phyloP scores from a whole-genome alignment of 352 stramenopile species.

The Phytophthora nicotianae region DNA sequence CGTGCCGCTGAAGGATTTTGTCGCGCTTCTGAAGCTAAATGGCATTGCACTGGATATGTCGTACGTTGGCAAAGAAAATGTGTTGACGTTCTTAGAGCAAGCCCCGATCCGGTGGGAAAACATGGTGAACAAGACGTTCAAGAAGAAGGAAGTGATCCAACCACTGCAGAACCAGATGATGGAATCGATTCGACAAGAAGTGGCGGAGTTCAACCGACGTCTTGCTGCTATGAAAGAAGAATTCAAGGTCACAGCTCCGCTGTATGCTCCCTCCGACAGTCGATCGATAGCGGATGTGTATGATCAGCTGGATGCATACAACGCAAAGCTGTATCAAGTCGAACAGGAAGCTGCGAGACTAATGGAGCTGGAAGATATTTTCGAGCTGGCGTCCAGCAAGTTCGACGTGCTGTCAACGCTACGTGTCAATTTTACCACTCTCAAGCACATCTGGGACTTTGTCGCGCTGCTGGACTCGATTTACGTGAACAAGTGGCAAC shows the following conservation, averaged over 20 bases:
- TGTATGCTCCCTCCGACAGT: constrained; percentile 39
- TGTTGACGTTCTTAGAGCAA: constrained; percentile 87
- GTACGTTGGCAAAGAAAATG: constrained; percentile 84
- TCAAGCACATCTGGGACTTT: constrained; percentile 95
- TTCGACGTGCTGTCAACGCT: constrained; percentile 83
- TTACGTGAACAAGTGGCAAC: constrained; percentile 85
- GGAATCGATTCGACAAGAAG: constrained; percentile 77
- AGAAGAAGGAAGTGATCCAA: constrained; percentile 92
- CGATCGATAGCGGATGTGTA: constrained; percentile 78
- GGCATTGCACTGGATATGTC: constrained; percentile 91
- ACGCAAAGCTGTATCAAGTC: constrained; percentile 73
- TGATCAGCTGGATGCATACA: constrained; percentile 85
- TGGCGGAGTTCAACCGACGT: constrained; percentile 73
- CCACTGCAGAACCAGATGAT: constrained; percentile 90
- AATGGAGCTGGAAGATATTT: constrained; percentile 95
- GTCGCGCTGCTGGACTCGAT: constrained; percentile 86
- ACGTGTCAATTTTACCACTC: constrained; percentile 85
- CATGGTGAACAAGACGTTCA: constrained; percentile 93
- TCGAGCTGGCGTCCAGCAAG: constrained; percentile 89
- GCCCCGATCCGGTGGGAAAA: constrained; percentile 91
- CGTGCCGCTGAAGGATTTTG: constrained; percentile 75
- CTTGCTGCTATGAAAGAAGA: constrained; percentile 69
- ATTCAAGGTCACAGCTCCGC: constrained; percentile 63
- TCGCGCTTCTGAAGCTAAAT: constrained; percentile 83
- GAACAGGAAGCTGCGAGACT: constrained; percentile 85